Percentiles rank a stretch among this genome's conserved stretches.
These are phyloP conservation scores for Thermothielavioides terrestris DNA, from an alignment of 495 filamentous ascomycete species.

Conservation along the genomic window DNA sequence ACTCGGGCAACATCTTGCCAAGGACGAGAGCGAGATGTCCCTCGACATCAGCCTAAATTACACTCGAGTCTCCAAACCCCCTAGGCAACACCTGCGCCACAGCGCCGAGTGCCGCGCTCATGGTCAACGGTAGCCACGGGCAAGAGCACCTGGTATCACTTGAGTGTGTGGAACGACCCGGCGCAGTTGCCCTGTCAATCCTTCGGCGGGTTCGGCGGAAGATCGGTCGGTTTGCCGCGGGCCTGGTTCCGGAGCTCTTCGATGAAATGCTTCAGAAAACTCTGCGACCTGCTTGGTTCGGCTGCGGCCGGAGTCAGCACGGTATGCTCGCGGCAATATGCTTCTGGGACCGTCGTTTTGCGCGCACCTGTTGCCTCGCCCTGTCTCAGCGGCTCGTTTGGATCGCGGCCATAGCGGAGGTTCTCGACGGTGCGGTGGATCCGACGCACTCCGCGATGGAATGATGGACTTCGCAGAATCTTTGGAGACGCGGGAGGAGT, in stretches of 20 bases:
- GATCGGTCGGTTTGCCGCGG: conserved; percentile 25
- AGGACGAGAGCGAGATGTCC: too few species aligned
- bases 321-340: not conserved
- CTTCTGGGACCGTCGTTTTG: too few species aligned
- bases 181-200: not conserved
- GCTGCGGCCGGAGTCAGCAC: not conserved
- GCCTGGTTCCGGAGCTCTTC: conserved; percentile 33
- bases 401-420: conserved; percentile 31
- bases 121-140: too few species aligned
- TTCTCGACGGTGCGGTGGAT: conserved; percentile 35
- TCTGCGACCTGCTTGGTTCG: not conserved
- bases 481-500: not conserved
- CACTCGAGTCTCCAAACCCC: too few species aligned
- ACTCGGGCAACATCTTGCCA: too few species aligned
- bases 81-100: too few species aligned
- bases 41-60: too few species aligned
- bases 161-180: too few species aligned
- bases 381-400: conserved; percentile 32
- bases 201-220: conserved; percentile 6
- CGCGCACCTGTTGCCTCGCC: conserved; percentile 33
- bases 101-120: too few species aligned
- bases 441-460: conserved; percentile 33
- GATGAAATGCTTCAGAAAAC: conserved; percentile 19
- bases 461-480: conserved; percentile 30
- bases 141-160: too few species aligned